Evolutionary conservation across 176 grass and related monocot species (phyloP), one percentile per base, ranked within the genome.

Genomic region (Avena insularis): DNA sequence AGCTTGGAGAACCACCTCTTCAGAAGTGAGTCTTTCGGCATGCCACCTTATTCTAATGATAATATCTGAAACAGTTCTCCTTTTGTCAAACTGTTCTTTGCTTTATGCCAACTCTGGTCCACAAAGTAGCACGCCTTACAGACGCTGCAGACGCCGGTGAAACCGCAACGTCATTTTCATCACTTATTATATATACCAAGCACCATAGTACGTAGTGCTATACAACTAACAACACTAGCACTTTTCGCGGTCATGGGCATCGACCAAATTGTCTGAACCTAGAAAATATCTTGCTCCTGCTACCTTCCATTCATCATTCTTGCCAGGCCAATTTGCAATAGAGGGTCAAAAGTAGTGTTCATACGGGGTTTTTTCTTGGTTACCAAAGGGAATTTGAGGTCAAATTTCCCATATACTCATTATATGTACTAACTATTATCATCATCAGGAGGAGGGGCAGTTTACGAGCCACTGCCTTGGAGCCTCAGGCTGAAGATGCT

Each of bases 1-100:
- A 95, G 93, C 85, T 91, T 97, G 84, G 95, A 97, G 75, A 97
- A 97, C 83, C 95, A 97, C 81, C 91, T 97, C 8, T 97, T 97
- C 75, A 81, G 95, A 83, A 97, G 95, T 97, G 68, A 95, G 88
- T 86, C 45, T 86, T 86, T 49, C 74, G 53, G 80, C n/a, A 85
- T 57, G 71, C 19, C 51, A 55, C 56, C 27, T 71, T 81, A 84
- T 88, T 75, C 35, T 84, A 81, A 46, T 59, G 51, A 77, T 78
- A 38, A 47, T 83, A 86, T 83, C 77, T 45, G n/a, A 87, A 85
- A 21, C 25, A 64, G 48, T 83, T 79, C 46, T 73, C 29, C 78
- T 88, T 79, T 74, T 83, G 74, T 27, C 85, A 83, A 62, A 49
- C 78, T 74, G 5, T 63, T 83, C 75, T 8, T 73, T 82, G 60